These are phyloP conservation scores for Nemania sp. DNA, from an alignment of 2,329 filamentous ascomycete species.

Conservation along the genomic window DNA sequence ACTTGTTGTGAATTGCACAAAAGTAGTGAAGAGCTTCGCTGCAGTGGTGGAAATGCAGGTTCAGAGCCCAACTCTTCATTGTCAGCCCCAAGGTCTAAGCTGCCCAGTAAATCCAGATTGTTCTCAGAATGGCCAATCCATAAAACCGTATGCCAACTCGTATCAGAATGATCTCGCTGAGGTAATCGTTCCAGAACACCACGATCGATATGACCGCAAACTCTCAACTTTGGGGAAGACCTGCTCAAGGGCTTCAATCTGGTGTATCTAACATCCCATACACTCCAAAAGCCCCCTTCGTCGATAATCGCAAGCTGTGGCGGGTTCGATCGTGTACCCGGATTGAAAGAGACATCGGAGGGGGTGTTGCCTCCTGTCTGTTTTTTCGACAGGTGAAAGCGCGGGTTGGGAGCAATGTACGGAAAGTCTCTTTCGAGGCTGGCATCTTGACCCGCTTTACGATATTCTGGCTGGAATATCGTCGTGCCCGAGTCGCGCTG, in stretches of 20 bases:
- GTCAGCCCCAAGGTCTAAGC: constrained; percentile 45
- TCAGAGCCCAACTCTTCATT: constrained; percentile 25
- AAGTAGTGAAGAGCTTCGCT: constrained; percentile 62
- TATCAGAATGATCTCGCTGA: constrained; percentile 34
- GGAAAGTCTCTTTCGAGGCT: constrained; percentile 45
- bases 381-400: constrained; percentile 56
- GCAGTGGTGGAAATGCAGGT: constrained; percentile 43
- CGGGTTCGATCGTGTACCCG: constrained; percentile 52
- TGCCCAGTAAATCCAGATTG: constrained; percentile 39
- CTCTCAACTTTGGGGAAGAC: constrained; percentile 41
- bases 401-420: constrained; percentile 58
- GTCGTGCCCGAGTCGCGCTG: constrained; percentile 58
- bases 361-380: constrained; percentile 61
- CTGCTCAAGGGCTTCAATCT: constrained; percentile 42
- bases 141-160: constrained; percentile 49
- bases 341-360: constrained; percentile 68
- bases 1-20: constrained; percentile 39
- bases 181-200: constrained; percentile 46
- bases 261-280: constrained; percentile 63
- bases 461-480: constrained; percentile 57
- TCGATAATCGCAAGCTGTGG: constrained; percentile 71
- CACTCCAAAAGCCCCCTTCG: constrained; percentile 65
- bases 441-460: constrained; percentile 37
- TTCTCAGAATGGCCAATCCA: constrained; percentile 44
- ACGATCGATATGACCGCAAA: constrained; percentile 51